Base-by-base conservation (phyloP, 2,329 filamentous ascomycete species). In the Cladosporium sp. region DNA sequence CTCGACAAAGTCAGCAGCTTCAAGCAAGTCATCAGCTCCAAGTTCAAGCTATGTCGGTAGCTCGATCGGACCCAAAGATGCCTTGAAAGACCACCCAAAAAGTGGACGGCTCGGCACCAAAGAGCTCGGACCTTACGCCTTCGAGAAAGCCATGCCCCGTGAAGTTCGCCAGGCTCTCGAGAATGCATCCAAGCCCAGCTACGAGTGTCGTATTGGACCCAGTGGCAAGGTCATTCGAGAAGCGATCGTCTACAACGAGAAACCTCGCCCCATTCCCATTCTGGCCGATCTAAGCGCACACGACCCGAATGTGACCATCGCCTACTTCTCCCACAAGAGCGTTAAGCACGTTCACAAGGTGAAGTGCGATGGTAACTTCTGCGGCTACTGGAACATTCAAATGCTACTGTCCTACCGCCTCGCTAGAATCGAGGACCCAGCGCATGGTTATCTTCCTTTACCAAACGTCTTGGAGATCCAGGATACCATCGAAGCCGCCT, bases 361-460 rank as follows among this genome's bases (percentile, higher is more conserved):
- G 61, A 85, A 84, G n/a, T 84, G 82, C 67, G 93, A 97, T 79
- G 93, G 93, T 25, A 91, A 92, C 6, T 98, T 98, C 76, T 98
- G 94, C 75, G 94, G 94, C 3, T 98, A 97, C 76, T 86, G 94
- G 48, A 98, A 96, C 74, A 96, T 97, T 34, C 95, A 98, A 76
- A 96, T 96, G 88, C 78, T 97, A 70, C 81, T 90, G 16, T 94
- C 93, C 0, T 63, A 70, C 30, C 70, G 66, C 58, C 39, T 61
- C 23, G 46, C 61, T 16, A 51, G 30, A 59, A 49, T 58, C 49
- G 59, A 66, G n/a, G 68, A 70, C 30, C 68, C 66, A 18, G 67
- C 70, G 48, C 61, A 79, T 1, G 53, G 36, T 6, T 39, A n/a
- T 49, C 54, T 65, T 46, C 63, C 63, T 16, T 80, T 93, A 6